Evolutionary conservation across 495 filamentous ascomycete genomes (phyloP), one percentile per base, ranked within the genome.

Genomic region (Rhypophila decipiens): DNA sequence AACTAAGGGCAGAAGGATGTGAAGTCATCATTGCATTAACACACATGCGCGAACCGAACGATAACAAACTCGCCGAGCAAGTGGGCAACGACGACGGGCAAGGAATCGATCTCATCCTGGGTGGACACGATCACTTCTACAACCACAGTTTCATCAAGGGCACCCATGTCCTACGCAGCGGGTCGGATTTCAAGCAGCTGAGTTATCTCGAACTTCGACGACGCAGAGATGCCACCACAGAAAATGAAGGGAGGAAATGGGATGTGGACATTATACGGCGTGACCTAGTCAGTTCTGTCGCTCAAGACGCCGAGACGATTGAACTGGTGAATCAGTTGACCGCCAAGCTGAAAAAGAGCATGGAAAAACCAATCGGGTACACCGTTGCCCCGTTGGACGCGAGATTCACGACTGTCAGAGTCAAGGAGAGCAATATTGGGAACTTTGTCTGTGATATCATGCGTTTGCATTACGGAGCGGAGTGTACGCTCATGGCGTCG

Each of bases 391-490:
- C 88, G 0, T 77, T 96, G 1, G 90, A 96, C 55, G 85, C 84
- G 9, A 80, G 88, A 0, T 96, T 96, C 58, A 83, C 81, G 5
- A 95, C 89, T 0, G 86, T 94, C 1, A 74, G 90, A 2, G 61
- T 76, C 20, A 67, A 68, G 17, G 90, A 95, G 64, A 88, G 83
- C 24, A 96, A 96, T 55, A 56, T 91, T 1, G 89, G 85, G 0
- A 96, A 96, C 55, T 93, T 91, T 60, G 84, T 94, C 23, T 90
- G 85, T 63, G 90, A 96, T 59, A 72, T 96, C 15, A 94, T 95
- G 85, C 80, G 89, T 10, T 79, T 77, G 47, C 84, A 94, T 59
- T 88, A 95, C 59, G 57, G 64, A 9, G 77, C 86, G 0, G 90
- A 96, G 50, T 93, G 87, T 59, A 73, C 84, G 15, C 67, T 96